Evolutionary conservation across 2,329 filamentous ascomycete genomes (phyloP).

Genomic region (Cytospora paraplurivora): DNA sequence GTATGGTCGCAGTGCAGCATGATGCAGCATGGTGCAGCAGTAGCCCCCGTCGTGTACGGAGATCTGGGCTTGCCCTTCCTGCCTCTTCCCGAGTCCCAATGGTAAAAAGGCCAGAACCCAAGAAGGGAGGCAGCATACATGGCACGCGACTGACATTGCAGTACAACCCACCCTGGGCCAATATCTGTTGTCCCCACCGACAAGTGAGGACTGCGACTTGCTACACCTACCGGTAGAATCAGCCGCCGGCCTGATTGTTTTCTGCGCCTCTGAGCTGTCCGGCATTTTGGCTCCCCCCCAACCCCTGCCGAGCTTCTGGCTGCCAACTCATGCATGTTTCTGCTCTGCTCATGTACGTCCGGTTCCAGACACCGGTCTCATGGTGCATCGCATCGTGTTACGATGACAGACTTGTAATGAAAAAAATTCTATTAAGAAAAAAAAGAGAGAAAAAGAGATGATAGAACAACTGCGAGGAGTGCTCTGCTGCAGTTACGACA

Average conservation of each 20-base stretch:
- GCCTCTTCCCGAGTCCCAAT: slow-evolving; percentile 19
- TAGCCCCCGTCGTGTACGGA: slow-evolving; percentile 29
- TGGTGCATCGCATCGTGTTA: slow-evolving; percentile 27
- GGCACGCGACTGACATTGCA: slow-evolving; percentile 16
- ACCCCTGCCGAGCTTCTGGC: slow-evolving; percentile 6
- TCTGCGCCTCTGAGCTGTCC: slow-evolving; percentile 8
- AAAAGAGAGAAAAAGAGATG: slow-evolving; percentile 2
- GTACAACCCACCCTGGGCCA: neutral
- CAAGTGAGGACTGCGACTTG: neutral
- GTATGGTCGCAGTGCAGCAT: slow-evolving; percentile 29
- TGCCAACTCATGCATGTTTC: slow-evolving; percentile 27
- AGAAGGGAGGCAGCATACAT: slow-evolving; percentile 15
- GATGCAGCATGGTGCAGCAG: slow-evolving; percentile 24
- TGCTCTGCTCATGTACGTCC: slow-evolving; percentile 27
- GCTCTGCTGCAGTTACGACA: slow-evolving; percentile 19
- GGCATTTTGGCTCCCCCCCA: neutral
- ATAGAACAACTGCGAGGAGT: slow-evolving; percentile 18
- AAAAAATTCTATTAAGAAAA: too few relatives aligned
- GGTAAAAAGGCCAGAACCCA: neutral
- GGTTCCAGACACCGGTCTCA: slow-evolving; percentile 28
- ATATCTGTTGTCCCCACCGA: neutral
- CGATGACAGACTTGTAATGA: slow-evolving; percentile 23
- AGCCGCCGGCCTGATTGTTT: neutral
- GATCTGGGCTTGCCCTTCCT: slow-evolving; percentile 31
- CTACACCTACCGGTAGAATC: too few relatives aligned